Evolutionary conservation across 306 rosid species (phyloP).

Genomic region (Gillenia trifoliata): DNA sequence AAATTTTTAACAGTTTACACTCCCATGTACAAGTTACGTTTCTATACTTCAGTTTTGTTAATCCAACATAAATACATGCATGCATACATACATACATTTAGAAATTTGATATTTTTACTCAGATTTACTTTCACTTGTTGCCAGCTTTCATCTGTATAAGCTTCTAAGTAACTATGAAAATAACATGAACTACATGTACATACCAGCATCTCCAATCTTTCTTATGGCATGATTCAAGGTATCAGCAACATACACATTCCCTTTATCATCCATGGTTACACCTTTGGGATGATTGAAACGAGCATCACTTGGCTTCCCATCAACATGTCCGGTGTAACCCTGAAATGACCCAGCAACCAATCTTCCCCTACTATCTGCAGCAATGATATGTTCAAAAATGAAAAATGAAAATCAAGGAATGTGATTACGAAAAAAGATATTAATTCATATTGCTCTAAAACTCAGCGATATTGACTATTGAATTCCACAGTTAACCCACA

Average conservation of each 20-base stretch:
- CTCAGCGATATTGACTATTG: background rate
- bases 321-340: conserved; percentile 85
- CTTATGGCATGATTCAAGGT: conserved; percentile 85
- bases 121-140: conserved; percentile 11
- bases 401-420: background rate
- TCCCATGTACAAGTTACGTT: background rate
- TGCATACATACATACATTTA: background rate
- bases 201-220: conserved; percentile 95
- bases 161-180: conserved; percentile 19
- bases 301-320: conserved; percentile 92
- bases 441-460: background rate
- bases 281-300: conserved; percentile 97
- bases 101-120: background rate
- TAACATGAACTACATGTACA: conserved; percentile 39
- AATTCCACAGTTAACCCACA: background rate
- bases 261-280: conserved; percentile 85
- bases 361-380: conserved; percentile 96
- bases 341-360: conserved; percentile 98
- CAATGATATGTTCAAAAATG: conserved; percentile 14
- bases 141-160: conserved; percentile 4
- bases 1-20: background rate
- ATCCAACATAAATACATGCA: background rate
- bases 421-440: background rate
- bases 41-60: background rate
- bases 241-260: conserved; percentile 97